phyloP scores from a whole-genome alignment of 176 grass and related monocot species.

The Alloteropsis semialata region DNA sequence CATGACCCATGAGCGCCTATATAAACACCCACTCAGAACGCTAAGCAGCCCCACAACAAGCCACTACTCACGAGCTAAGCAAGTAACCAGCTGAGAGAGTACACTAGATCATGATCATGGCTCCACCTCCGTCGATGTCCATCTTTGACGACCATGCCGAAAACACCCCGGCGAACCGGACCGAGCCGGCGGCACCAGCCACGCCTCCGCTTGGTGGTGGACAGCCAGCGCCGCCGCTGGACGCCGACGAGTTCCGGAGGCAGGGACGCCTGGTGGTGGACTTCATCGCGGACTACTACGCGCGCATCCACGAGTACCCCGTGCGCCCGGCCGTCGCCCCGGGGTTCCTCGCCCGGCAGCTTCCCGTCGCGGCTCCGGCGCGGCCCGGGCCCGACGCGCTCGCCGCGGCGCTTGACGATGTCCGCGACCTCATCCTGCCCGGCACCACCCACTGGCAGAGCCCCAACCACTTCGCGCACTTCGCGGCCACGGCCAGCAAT shows the following conservation, averaged over 20 bases:
- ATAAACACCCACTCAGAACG: too few relatives aligned
- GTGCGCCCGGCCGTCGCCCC: conserved; percentile 39
- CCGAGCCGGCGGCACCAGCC: background rate
- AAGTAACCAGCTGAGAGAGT: too few relatives aligned
- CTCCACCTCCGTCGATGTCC: too few relatives aligned
- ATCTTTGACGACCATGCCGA: background rate
- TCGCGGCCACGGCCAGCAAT: conserved; percentile 24
- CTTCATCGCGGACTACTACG: conserved; percentile 67
- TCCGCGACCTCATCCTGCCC: conserved; percentile 20
- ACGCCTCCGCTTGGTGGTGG: background rate
- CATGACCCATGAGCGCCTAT: too few relatives aligned
- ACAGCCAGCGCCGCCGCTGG: conserved; percentile 5
- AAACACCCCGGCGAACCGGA: background rate
- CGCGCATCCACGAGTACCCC: conserved; percentile 30
- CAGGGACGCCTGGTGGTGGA: conserved; percentile 35
- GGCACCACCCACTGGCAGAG: conserved; percentile 51
- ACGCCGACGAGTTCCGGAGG: conserved; percentile 35
- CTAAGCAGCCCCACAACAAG: too few relatives aligned
- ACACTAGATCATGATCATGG: too few relatives aligned
- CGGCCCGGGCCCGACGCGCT: conserved; percentile 9
- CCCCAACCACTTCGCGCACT: conserved; percentile 42
- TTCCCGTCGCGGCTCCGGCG: conserved; percentile 16
- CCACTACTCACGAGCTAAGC: too few relatives aligned
- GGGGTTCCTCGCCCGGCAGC: conserved; percentile 27
- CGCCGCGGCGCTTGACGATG: conserved; percentile 24